phyloP scores from a whole-genome alignment of 169 alveolate genomes.

The Cryptosporidium sp. region DNA sequence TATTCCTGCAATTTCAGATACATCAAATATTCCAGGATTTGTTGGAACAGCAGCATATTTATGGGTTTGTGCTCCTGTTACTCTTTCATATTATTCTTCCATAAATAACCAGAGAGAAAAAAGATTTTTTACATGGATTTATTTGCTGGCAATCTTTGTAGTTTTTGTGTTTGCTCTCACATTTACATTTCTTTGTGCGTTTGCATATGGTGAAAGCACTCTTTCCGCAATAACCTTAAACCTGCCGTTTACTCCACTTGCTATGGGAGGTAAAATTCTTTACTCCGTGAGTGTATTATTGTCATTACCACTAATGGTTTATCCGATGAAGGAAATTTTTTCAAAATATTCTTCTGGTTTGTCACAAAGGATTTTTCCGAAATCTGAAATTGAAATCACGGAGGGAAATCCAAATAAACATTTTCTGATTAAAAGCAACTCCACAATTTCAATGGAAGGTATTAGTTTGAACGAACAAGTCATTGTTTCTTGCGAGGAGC shows the following conservation, averaged over 20 bases:
- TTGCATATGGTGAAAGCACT: slow-evolving; percentile 59
- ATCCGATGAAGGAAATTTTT: slow-evolving; percentile 63
- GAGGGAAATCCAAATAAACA: background rate
- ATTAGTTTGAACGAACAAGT: background rate
- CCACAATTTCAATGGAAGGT: background rate
- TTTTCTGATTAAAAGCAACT: background rate
- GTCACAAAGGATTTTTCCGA: background rate
- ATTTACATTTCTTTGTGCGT: slow-evolving; percentile 70
- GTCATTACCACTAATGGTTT: slow-evolving; percentile 54
- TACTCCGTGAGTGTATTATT: slow-evolving; percentile 51
- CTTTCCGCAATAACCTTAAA: slow-evolving; percentile 58
- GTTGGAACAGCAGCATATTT: slow-evolving; percentile 73
- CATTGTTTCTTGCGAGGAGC: background rate
- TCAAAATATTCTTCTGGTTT: slow-evolving; percentile 23
- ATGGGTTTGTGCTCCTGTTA: slow-evolving; percentile 76
- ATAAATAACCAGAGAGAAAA: slow-evolving; percentile 8
- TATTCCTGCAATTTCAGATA: slow-evolving; percentile 27
- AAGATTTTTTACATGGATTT: slow-evolving; percentile 51
- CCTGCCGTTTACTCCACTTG: slow-evolving; percentile 60
- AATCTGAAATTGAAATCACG: slow-evolving; percentile 1
- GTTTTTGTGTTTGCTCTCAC: slow-evolving; percentile 54
- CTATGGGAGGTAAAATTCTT: slow-evolving; percentile 51
- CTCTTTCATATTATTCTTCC: slow-evolving; percentile 53
- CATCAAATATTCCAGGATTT: slow-evolving; percentile 43
- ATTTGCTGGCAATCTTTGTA: slow-evolving; percentile 27